phyloP scores from a whole-genome alignment of 192 early-diverging fungal species.

The Linnemannia schmuckeri region DNA sequence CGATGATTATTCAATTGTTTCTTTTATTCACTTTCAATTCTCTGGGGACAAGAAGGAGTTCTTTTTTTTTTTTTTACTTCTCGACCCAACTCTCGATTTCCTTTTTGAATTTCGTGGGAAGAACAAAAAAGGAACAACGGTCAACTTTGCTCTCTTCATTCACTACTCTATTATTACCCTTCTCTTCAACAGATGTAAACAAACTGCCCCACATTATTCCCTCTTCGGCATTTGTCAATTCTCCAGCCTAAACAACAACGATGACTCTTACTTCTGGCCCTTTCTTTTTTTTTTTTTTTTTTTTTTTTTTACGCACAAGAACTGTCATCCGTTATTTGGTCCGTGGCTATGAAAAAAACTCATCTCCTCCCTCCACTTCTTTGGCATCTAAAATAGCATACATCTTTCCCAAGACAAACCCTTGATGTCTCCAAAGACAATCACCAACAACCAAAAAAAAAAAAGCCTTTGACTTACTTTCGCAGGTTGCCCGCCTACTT shows the following conservation, averaged over 20 bases:
- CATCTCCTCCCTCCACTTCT: neutral
- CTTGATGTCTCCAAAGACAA: neutral
- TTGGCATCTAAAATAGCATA: neutral
- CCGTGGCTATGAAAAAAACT: neutral
- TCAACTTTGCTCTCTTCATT: slow-evolving; percentile 2
- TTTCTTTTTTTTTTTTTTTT: neutral
- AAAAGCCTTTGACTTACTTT: neutral
- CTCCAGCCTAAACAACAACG: neutral
- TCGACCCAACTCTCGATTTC: slow-evolving; percentile 28
- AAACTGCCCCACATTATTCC: slow-evolving; percentile 7
- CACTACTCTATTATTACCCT: slow-evolving; percentile 1
- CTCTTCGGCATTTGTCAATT: neutral
- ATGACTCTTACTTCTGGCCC: neutral
- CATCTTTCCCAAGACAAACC: neutral
- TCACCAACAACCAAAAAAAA: neutral
- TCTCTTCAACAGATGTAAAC: neutral
- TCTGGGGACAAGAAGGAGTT: slow-evolving; percentile 13
- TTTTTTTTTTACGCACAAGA: neutral
- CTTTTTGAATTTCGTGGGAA: slow-evolving; percentile 58
- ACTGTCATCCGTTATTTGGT: neutral
- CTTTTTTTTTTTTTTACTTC: neutral
- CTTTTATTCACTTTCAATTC: slow-evolving; percentile 2
- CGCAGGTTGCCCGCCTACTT: neutral
- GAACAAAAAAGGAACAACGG: slow-evolving; percentile 17
- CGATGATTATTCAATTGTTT: neutral